Evolutionary conservation across 768 basidiomycete species (phyloP), one percentile per base, ranked within the genome.

Genomic region (Termitomyces sp.): DNA sequence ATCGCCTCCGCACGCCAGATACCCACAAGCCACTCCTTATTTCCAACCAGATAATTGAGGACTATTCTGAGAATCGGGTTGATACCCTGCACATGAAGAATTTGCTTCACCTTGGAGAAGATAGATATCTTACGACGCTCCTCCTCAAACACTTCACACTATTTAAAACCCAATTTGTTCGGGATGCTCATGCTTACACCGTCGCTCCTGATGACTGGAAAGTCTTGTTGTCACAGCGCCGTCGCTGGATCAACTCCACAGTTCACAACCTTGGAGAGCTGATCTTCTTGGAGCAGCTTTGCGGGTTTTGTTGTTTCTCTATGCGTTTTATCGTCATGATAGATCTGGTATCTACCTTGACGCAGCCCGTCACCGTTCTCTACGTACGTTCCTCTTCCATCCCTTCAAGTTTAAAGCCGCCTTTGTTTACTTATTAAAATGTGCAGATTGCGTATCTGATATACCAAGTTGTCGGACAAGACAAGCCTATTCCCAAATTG

Each of bases 71-170:
- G 73, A 96, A 95, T 65, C 90, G 94, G 18, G 94, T 98, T 67
- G 95, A 98, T 69, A 99, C 97, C 0, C 75, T 99, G 36, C 97
- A 98, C 75, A 96, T 96, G 91, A 99, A 99, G 85, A 99, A 99
- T 69, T 79, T 99, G 58, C 80, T 98, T 52, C 94, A 96, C 67
- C 90, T 98, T 13, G 96, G 97, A 76, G 97, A 99, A 81, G 97
- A 99, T 89, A 94, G 97, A 67, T 99, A 98, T 70, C 79, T 99
- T 60, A 98, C 97, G 2, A 99, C 96, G 1, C 81, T 98, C 5
- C 83, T 99, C 28, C 84, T 99, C 68, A 98, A 96, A 77, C 92
- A 97, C 73, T 99, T 98, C 87, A 88, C 94, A 13, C 79, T 83
- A 55, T 90, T 87, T 84, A 98, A 96, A 83, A 97, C 94, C 4